phyloP scores from a whole-genome alignment of 106 monocot species.

The Allium sativum region DNA sequence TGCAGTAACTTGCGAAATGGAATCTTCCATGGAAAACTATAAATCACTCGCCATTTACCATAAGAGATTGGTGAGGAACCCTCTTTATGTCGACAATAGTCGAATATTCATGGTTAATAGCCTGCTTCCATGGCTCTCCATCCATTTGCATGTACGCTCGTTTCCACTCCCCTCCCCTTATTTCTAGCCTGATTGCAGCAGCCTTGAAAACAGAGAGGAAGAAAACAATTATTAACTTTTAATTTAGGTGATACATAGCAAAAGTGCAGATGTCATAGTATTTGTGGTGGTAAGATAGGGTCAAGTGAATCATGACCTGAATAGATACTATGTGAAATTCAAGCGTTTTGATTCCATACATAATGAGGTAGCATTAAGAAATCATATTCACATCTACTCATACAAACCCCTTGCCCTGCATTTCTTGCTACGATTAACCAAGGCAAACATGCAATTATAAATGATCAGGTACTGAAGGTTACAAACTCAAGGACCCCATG shows the following conservation, averaged over 20 bases:
- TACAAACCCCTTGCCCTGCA: too few relatives aligned
- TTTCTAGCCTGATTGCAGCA: slow-evolving; percentile 68
- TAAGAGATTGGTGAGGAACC: slow-evolving; percentile 61
- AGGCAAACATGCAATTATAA: too few relatives aligned
- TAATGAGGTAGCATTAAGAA: too few relatives aligned
- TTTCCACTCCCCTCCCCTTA: slow-evolving; percentile 69
- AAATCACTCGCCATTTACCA: slow-evolving; percentile 57
- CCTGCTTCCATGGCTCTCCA: slow-evolving; percentile 95
- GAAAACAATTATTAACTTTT: neutral
- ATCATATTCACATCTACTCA: too few relatives aligned
- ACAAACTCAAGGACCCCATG: too few relatives aligned
- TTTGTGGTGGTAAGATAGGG: neutral
- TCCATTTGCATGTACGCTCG: slow-evolving; percentile 84
- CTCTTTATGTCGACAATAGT: slow-evolving; percentile 70
- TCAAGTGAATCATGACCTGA: neutral
- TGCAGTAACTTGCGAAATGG: too few relatives aligned
- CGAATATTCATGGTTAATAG: slow-evolving; percentile 41
- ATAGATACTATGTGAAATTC: neutral
- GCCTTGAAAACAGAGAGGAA: slow-evolving; percentile 33
- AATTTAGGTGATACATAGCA: neutral
- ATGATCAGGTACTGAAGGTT: too few relatives aligned
- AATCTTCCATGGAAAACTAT: neutral
- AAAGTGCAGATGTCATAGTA: neutral
- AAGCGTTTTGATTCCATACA: too few relatives aligned
- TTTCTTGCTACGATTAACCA: too few relatives aligned